phyloP scores from a whole-genome alignment of 345 rosid species.

The Trapa bicornis region DNA sequence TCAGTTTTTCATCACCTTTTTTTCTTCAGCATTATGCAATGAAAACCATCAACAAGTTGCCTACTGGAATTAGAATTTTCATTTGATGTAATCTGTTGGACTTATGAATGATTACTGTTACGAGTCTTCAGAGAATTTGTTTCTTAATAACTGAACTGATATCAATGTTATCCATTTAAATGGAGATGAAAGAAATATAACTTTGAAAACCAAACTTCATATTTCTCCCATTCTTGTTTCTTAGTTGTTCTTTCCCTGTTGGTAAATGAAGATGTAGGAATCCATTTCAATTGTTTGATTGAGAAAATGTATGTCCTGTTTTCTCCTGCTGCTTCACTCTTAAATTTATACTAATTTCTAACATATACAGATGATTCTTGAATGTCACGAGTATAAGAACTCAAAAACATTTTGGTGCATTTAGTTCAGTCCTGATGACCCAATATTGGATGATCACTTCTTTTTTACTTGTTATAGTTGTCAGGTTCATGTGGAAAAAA shows the following conservation, averaged over 20 bases:
- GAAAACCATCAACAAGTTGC: background rate
- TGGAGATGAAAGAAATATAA: background rate
- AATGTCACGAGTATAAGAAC: background rate
- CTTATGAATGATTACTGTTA: background rate
- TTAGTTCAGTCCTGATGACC: background rate
- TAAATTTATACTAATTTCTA: no score
- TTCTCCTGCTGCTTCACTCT: no score
- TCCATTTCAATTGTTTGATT: no score
- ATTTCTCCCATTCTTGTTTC: background rate
- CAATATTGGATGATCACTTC: background rate
- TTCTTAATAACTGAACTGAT: background rate
- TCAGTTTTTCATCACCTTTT: constrained; percentile 3
- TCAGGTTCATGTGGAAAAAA: constrained; percentile 66
- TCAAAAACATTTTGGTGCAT: background rate
- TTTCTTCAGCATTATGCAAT: background rate
- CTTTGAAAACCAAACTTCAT: background rate
- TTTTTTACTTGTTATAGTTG: no score
- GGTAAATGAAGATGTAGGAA: no score
- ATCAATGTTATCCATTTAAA: background rate
- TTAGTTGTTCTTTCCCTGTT: no score
- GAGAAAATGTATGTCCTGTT: no score
- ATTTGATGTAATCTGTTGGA: background rate
- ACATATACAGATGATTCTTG: background rate
- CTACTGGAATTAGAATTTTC: background rate
- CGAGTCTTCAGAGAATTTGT: background rate